Conservation (phyloP, 768 basidiomycete species). For the Suillus americanus region DNA sequence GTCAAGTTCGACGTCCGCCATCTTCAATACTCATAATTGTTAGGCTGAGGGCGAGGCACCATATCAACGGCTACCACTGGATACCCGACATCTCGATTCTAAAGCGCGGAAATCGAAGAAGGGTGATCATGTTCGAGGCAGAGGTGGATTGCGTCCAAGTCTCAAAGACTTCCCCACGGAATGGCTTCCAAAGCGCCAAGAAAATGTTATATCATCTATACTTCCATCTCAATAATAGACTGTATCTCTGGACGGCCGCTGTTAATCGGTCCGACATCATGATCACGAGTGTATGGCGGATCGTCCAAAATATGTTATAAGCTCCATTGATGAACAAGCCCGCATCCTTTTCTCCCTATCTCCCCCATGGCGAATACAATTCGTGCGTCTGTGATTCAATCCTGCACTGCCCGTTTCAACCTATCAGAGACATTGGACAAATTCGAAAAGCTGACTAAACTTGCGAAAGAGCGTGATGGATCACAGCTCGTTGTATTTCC, state of each 20-base stretch:
- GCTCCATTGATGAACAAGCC: background rate
- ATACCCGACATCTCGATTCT: constrained; percentile 75
- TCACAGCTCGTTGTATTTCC: constrained; percentile 55
- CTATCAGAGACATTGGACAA: constrained; percentile 48
- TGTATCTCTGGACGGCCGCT: constrained; percentile 8
- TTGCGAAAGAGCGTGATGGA: constrained; percentile 46
- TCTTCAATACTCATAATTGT: constrained; percentile 13
- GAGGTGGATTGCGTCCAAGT: constrained; percentile 56
- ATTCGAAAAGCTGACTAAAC: constrained; percentile 43
- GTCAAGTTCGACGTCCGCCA: constrained; percentile 30
- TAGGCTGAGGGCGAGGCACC: constrained; percentile 36
- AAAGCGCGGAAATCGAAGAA: constrained; percentile 70
- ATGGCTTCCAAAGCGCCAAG: constrained; percentile 60
- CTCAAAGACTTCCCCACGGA: constrained; percentile 81
- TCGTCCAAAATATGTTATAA: constrained; percentile 4
- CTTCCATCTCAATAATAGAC: constrained; percentile 3
- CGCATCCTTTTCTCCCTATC: background rate
- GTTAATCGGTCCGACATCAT: constrained; percentile 3
- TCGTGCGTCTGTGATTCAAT: constrained; percentile 53
- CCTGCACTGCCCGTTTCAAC: constrained; percentile 46
- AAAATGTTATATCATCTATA: background rate
- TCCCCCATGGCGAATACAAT: constrained; percentile 32
- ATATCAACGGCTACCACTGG: constrained; percentile 73
- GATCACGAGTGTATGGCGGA: constrained; percentile 9
- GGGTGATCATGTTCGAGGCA: constrained; percentile 64